Percentiles rank a stretch among this genome's conserved stretches.
These are phyloP conservation scores for Lasiodiplodia gonubiensis DNA, from an alignment of 2,329 filamentous ascomycete genomes.

Conservation along the genomic window DNA sequence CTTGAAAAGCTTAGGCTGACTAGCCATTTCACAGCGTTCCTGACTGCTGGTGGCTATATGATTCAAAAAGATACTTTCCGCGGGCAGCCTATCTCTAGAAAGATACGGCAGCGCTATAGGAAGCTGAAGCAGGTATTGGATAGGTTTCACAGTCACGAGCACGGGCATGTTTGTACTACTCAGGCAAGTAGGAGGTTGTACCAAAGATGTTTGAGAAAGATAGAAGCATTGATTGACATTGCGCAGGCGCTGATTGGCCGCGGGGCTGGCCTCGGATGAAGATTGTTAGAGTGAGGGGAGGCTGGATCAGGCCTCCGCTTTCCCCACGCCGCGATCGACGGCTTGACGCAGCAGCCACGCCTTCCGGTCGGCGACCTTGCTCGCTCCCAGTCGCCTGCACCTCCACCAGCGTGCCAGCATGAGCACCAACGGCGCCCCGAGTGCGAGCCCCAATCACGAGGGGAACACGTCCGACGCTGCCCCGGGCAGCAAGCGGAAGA, in stretches of 20 bases:
- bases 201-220: neutral
- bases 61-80: no score
- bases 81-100: no score
- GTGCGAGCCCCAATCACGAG: slow-evolving; percentile 43
- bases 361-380: slow-evolving; percentile 2
- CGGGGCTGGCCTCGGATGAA: neutral
- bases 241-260: neutral
- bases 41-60: no score
- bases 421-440: slow-evolving; percentile 39
- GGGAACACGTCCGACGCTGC: slow-evolving; percentile 28
- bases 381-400: neutral
- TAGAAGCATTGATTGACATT: no score
- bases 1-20: no score
- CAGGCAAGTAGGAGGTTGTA: no score
- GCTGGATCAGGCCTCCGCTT: slow-evolving; percentile 17
- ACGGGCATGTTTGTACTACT: no score
- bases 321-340: slow-evolving; percentile 17
- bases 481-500: slow-evolving; percentile 49
- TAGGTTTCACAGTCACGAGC: no score
- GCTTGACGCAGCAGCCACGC: slow-evolving; percentile 12
- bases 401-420: slow-evolving; percentile 8
- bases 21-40: no score
- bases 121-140: no score
- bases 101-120: no score
- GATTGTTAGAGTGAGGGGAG: neutral